These are phyloP conservation scores for Clathrus columnatus DNA, from an alignment of 768 basidiomycete species.

Conservation along the genomic window DNA sequence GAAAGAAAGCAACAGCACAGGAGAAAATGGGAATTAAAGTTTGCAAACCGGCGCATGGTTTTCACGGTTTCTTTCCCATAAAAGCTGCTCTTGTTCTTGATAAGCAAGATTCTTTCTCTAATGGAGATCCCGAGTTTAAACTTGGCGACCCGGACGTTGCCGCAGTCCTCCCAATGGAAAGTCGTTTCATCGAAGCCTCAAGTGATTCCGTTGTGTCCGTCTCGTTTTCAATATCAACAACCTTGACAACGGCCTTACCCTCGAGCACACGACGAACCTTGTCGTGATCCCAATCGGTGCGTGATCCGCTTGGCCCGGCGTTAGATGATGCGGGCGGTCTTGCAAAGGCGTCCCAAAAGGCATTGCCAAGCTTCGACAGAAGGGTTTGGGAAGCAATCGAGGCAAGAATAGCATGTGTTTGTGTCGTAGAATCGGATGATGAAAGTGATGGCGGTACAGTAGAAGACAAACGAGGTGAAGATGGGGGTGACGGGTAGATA, in stretches of 20 bases:
- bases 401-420: conserved; percentile 47
- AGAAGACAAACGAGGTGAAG: conserved; percentile 25
- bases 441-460: conserved; percentile 38
- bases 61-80: conserved; percentile 5
- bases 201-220: conserved; percentile 9
- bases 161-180: background rate
- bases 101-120: background rate
- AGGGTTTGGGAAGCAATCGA: conserved; percentile 76
- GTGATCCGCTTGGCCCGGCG: conserved; percentile 16
- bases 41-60: background rate
- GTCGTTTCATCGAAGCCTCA: conserved; percentile 16
- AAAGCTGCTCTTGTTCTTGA: conserved; percentile 4
- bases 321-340: conserved; percentile 26
- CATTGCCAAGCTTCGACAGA: conserved; percentile 54
- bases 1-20: too few relatives aligned
- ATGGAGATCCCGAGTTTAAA: background rate
- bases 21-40: background rate
- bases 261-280: conserved; percentile 77
- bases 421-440: conserved; percentile 17
- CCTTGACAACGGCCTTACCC: conserved; percentile 68
- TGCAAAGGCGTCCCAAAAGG: conserved; percentile 90
- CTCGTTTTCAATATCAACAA: conserved; percentile 51
- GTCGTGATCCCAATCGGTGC: conserved; percentile 51
- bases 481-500: background rate
- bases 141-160: background rate